Percentiles rank a stretch among this genome's conserved stretches.
phyloP scores from a whole-genome alignment of 495 filamentous ascomycete genomes.

The Parachaetomium inaequale region DNA sequence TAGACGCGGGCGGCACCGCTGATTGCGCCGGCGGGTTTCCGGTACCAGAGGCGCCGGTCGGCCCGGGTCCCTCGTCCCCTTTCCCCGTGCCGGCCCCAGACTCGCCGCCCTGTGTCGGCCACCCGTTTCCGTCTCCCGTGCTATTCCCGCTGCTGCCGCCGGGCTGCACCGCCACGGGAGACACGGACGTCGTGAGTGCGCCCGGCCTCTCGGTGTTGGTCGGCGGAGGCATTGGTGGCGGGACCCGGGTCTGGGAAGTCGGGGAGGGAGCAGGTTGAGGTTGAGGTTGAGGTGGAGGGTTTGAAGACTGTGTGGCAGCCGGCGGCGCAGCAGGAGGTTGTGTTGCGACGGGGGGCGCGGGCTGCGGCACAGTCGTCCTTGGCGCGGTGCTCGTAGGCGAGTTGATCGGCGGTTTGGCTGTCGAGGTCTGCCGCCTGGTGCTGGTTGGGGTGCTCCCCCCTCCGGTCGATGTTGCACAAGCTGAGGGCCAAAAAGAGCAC shows the following conservation, averaged over 20 bases:
- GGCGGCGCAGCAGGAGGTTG: neutral
- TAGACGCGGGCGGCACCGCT: neutral
- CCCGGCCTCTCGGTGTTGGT: neutral
- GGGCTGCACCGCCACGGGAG: neutral
- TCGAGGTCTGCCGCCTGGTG: neutral
- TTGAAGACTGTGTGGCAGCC: neutral
- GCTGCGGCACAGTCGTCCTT: neutral
- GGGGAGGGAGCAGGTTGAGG: neutral
- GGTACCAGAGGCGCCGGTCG: neutral
- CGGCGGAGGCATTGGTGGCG: neutral
- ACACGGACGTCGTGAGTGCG: neutral
- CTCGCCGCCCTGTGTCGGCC: neutral
- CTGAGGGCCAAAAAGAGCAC: conserved; percentile 1
- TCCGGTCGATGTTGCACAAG: neutral
- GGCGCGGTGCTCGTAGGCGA: neutral
- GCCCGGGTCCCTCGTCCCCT: neutral
- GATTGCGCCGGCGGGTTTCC: neutral
- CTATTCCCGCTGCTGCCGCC: neutral
- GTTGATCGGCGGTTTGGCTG: neutral
- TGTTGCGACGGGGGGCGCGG: neutral
- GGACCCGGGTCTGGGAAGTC: neutral
- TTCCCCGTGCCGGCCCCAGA: neutral
- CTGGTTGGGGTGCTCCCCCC: neutral
- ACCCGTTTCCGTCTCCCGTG: neutral
- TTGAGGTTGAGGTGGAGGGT: neutral